Base-by-base conservation (phyloP, 768 basidiomycete genomes). In the Serpula lacrymans region DNA sequence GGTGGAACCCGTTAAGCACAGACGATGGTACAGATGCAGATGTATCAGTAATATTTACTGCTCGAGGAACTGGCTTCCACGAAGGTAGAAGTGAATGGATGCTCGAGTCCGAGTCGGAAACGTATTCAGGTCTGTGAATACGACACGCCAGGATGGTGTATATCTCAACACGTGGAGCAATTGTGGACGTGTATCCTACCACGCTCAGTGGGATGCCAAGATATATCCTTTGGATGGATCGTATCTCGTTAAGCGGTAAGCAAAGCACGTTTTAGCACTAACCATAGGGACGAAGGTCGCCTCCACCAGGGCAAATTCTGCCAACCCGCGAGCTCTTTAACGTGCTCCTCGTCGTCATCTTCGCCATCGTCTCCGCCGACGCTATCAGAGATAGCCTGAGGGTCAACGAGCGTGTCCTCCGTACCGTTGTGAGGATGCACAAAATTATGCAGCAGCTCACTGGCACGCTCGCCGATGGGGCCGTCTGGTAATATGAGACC, bases 251-350 rank as follows among this genome's bases (percentile, higher is more conserved):
- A 46, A 42, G 26, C 38, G 22, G 9, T 34, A 17, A 11, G 17
- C 10, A 18, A 22, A 29, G 12, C 13, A n/a, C 14, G 22, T 22
- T 29, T 26, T 48, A 39, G 18, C 8, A 63, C 77, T 50, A 47
- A 88, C 88, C 87, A 89, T 64, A 69, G 73, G 0, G 84, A 71
- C 0, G 86, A 87, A 3, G 88, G 84, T 29, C 74, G 66, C 62
- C 69, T 86, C 76, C 82, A 88, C 86, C 87, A 89, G 3, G 85
- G 81, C 33, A 72, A 65, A 3, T 28, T 47, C 42, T 57, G 52
- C 46, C 61, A 52, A 34, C 53, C 47, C 0, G 37, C 33, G 12
- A 56, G 39, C 25, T 60, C 53, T 25, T 58, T 57, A 16, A 51
- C 53, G 31, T 69, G 63, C 3, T 42, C 41, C 22, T 54, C 47